Conservation (phyloP, 2,329 filamentous ascomycete species). For the Aureobasidium sp. region DNA sequence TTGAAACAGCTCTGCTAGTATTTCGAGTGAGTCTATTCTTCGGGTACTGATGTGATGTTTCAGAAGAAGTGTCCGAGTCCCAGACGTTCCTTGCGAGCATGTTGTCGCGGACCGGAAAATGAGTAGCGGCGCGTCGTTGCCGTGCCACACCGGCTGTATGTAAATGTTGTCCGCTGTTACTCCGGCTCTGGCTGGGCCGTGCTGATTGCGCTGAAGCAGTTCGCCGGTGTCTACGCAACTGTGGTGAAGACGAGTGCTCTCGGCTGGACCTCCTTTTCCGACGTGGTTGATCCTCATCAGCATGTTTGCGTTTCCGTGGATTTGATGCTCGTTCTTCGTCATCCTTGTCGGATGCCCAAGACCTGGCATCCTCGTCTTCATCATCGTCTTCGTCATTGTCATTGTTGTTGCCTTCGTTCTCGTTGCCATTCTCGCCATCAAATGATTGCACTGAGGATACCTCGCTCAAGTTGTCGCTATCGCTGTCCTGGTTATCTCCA, state of each 20-base stretch:
- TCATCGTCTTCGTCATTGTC: conserved; percentile 11
- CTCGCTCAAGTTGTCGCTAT: conserved; percentile 26
- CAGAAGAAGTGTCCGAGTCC: conserved; percentile 51
- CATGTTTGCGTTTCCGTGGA: conserved; percentile 31
- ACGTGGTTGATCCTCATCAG: conserved; percentile 8
- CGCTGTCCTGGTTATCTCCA: conserved; percentile 18
- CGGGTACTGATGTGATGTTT: conserved; percentile 51
- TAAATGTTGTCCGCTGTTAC: conserved; percentile 14
- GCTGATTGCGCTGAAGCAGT: conserved; percentile 59
- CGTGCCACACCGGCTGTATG: conserved; percentile 15
- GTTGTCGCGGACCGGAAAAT: conserved; percentile 33
- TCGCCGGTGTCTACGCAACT: conserved; percentile 51
- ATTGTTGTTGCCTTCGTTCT: neutral
- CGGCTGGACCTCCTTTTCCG: conserved; percentile 14
- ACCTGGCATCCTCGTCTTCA: conserved; percentile 6
- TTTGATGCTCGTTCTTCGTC: conserved; percentile 23
- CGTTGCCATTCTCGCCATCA: neutral
- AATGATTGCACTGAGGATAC: conserved; percentile 26
- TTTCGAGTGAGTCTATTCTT: conserved; percentile 50
- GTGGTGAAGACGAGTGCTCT: conserved; percentile 54
- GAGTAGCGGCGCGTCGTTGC: conserved; percentile 43
- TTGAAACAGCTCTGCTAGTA: conserved; percentile 44
- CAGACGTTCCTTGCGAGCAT: conserved; percentile 35
- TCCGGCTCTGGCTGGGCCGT: conserved; percentile 45
- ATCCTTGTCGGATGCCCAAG: conserved; percentile 19